Base-by-base conservation (phyloP, 202 grass and related monocot genomes). In the Schoenoplectus triqueter region DNA sequence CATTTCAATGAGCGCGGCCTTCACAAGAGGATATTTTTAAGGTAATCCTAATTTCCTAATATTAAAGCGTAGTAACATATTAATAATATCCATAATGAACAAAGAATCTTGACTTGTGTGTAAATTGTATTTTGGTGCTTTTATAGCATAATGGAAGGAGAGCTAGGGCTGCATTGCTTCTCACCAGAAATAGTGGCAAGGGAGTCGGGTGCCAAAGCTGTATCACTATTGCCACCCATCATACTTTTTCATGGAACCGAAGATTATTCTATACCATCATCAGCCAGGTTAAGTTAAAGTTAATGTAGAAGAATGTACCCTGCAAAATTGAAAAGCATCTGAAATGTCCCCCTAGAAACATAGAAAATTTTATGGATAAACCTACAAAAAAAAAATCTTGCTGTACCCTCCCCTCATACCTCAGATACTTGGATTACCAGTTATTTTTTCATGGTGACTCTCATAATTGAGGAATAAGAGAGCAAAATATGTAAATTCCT, bases 91-190 rank as follows among this genome's bases (percentile, higher is more conserved):
- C 40, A 83, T 56, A 10, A 66, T 18, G 6, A 66, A 70, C 41
- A 66, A 82, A 39, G 7, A 44, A 13, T 60, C 75, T 19, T 69
- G 19, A 59, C 68, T 76, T 52, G 39, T 46, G 48, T 61, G 19
- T 31, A 66, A 66, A 57, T 70, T 82, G 39, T 64, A 87, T 19
- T 82, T 20, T 72, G 84, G 10, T 90, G 70, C 41, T 92, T 45
- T 91, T 85, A 89, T 88, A 99, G 96, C 87, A 99, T 99, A 92
- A 99, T 99, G 96, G 92, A 99, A 77, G 96, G 96, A 84, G 96
- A 96, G 75, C 88, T 88, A 78, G 90, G 91, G 4, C 90, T 99
- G 57, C 82, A 78, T 44, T 64, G 48, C 54, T 99, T 91, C 86
- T 99, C 96, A 87, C 96, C 96, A 41, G 96, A 95, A 94, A 88